Conservation (phyloP, 805 yeast species). For the Zygoascus flipseniorum region DNA sequence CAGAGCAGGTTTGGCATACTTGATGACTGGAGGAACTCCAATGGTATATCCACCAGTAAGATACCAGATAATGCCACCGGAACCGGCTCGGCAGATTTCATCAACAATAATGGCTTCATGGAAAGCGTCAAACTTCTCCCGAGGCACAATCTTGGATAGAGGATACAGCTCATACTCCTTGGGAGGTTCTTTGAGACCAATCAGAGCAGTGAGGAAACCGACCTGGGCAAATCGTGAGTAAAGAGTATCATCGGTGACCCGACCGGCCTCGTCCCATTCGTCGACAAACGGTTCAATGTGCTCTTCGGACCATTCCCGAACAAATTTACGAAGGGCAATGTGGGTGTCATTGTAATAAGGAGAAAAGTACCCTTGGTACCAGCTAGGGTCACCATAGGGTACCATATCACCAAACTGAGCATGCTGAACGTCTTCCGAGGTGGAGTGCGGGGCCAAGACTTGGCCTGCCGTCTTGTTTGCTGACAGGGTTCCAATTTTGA, state of each 20-base stretch:
- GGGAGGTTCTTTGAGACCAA: slow-evolving; percentile 31
- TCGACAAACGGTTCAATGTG: slow-evolving; percentile 32
- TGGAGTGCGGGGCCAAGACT: background rate
- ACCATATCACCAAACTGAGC: slow-evolving; percentile 23
- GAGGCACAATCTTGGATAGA: slow-evolving; percentile 28
- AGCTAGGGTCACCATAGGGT: slow-evolving; percentile 34
- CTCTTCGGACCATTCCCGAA: slow-evolving; percentile 32
- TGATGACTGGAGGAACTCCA: slow-evolving; percentile 34
- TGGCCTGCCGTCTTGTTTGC: slow-evolving; percentile 14
- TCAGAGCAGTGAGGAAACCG: slow-evolving; percentile 34
- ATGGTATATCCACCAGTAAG: slow-evolving; percentile 34
- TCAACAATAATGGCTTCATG: slow-evolving; percentile 33
- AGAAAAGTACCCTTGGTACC: slow-evolving; percentile 33
- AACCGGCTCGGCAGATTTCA: slow-evolving; percentile 32
- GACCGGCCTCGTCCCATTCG: slow-evolving; percentile 35
- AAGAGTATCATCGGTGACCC: slow-evolving; percentile 24
- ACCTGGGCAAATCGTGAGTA: slow-evolving; percentile 30
- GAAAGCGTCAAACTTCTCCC: slow-evolving; percentile 32
- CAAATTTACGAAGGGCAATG: slow-evolving; percentile 32
- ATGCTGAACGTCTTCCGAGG: slow-evolving; percentile 6
- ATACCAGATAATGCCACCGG: slow-evolving; percentile 35
- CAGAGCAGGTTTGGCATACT: slow-evolving; percentile 26
- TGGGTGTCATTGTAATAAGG: slow-evolving; percentile 34
- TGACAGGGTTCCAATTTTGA: slow-evolving; percentile 24
- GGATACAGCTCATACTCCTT: slow-evolving; percentile 29